Conservation (phyloP, 768 basidiomycete genomes). For the Rhizopogon rudus region DNA sequence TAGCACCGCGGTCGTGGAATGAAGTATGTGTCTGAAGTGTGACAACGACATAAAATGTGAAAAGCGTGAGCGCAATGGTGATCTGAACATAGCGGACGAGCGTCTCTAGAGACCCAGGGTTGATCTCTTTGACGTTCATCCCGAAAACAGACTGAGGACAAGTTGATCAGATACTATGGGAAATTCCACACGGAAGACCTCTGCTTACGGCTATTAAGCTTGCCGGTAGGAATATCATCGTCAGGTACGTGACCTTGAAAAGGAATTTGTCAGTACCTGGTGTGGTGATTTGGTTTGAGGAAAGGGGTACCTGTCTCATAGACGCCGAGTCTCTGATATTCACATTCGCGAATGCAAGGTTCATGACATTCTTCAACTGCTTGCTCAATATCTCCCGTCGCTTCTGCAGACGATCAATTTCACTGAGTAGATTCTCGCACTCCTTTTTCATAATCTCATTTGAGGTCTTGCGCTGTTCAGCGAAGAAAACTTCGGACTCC, state of each 20-base stretch:
- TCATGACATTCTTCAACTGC: conserved; percentile 28
- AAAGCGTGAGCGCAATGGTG: conserved; percentile 41
- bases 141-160: conserved; percentile 41
- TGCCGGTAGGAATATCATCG: conserved; percentile 60
- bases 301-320: conserved; percentile 25
- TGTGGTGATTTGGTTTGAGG: conserved; percentile 19
- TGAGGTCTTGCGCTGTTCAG: conserved; percentile 15
- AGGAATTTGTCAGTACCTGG: background rate
- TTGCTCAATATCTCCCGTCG: conserved; percentile 23
- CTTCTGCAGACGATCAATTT: conserved; percentile 43
- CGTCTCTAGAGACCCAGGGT: conserved; percentile 24
- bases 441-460: conserved; percentile 38
- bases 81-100: conserved; percentile 34
- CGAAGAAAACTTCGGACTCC: conserved; percentile 18
- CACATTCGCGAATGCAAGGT: conserved; percentile 47
- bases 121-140: conserved; percentile 52
- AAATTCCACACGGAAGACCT: background rate
- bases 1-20: conserved; percentile 14
- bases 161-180: background rate
- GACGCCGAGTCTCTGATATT: conserved; percentile 46
- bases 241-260: conserved; percentile 40
- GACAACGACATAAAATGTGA: conserved; percentile 52
- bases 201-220: conserved; percentile 34
- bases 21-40: conserved; percentile 38
- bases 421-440: conserved; percentile 40